Evolutionary conservation across 2,329 filamentous ascomycete genomes (phyloP).

Genomic region (Leptographium wingfieldii): DNA sequence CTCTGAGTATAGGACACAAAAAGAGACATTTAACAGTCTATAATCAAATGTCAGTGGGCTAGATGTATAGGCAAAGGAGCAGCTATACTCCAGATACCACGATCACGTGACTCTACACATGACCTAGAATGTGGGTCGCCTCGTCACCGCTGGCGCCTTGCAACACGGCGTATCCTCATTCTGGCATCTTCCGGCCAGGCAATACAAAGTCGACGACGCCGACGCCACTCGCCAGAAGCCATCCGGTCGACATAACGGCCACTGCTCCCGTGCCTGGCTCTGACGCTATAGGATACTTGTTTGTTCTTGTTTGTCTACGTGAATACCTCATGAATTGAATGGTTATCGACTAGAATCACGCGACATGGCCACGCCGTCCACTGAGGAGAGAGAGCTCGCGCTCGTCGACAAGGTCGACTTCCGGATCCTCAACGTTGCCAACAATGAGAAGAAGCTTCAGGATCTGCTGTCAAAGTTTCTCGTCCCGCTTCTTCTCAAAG

Average conservation of each 20-base stretch:
- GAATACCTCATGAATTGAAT: not conserved
- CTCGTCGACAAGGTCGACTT: constrained; percentile 79
- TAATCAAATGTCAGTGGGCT: too few species aligned
- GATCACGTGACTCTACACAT: not conserved
- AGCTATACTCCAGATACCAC: not conserved
- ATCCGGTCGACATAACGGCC: not conserved
- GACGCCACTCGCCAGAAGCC: not conserved
- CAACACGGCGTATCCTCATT: not conserved
- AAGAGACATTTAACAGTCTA: too few species aligned
- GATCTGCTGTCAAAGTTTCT: constrained; percentile 67
- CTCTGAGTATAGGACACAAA: too few species aligned
- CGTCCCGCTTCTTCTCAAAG: constrained; percentile 71
- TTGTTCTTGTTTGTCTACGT: not conserved
- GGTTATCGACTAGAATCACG: not conserved
- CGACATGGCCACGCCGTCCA: constrained; percentile 1
- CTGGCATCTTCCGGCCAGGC: not conserved
- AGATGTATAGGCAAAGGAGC: not conserved
- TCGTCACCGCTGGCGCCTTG: not conserved
- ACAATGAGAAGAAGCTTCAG: constrained; percentile 74
- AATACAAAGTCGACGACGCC: not conserved
- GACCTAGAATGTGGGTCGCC: not conserved
- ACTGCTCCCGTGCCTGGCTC: not conserved
- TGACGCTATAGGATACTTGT: not conserved
- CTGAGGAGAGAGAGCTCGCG: constrained; percentile 61
- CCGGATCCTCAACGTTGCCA: constrained; percentile 63